phyloP scores from a whole-genome alignment of 495 filamentous ascomycete species.

The Penicillium turbatum region DNA sequence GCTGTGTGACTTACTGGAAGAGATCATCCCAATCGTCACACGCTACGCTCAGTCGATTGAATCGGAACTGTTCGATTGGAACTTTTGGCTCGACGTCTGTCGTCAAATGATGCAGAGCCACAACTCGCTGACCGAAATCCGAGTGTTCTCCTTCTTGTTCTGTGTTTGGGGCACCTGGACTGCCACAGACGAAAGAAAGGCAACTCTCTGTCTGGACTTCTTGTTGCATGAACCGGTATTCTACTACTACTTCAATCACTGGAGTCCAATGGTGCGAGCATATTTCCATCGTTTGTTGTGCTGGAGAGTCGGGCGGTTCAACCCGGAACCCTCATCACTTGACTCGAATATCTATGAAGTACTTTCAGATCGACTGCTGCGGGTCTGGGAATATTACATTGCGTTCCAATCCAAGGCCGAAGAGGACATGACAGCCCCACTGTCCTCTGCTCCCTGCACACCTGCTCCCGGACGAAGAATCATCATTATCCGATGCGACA shows the following conservation, averaged over 20 bases:
- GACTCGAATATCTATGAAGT: conserved; percentile 71
- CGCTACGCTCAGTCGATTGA: conserved; percentile 52
- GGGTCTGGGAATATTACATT: conserved; percentile 75
- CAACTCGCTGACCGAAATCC: conserved; percentile 91
- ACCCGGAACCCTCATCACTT: conserved; percentile 58
- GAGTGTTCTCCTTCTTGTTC: conserved; percentile 82
- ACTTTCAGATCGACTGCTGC: conserved; percentile 64
- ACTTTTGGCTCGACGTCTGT: conserved; percentile 84
- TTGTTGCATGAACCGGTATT: conserved; percentile 75
- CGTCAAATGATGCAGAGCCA: conserved; percentile 80
- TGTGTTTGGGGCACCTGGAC: conserved; percentile 73
- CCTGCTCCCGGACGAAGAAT: conserved; percentile 89
- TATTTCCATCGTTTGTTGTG: conserved; percentile 93
- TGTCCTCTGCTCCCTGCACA: conserved; percentile 75
- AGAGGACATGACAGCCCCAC: conserved; percentile 48
- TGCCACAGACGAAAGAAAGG: conserved; percentile 63
- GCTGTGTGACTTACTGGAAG: conserved; percentile 89
- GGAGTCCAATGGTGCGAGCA: conserved; percentile 97
- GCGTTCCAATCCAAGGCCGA: conserved; percentile 60
- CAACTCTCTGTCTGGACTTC: conserved; percentile 70
- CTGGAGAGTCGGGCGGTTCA: conserved; percentile 83
- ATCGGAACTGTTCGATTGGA: conserved; percentile 62
- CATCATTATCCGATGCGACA: conserved; percentile 86
- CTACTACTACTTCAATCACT: conserved; percentile 85
- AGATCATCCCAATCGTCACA: conserved; percentile 58